Percentiles rank a stretch among this genome's conserved stretches.
phyloP scores from a whole-genome alignment of 2,329 filamentous ascomycete species.

The Ramularia collo-cygni region DNA sequence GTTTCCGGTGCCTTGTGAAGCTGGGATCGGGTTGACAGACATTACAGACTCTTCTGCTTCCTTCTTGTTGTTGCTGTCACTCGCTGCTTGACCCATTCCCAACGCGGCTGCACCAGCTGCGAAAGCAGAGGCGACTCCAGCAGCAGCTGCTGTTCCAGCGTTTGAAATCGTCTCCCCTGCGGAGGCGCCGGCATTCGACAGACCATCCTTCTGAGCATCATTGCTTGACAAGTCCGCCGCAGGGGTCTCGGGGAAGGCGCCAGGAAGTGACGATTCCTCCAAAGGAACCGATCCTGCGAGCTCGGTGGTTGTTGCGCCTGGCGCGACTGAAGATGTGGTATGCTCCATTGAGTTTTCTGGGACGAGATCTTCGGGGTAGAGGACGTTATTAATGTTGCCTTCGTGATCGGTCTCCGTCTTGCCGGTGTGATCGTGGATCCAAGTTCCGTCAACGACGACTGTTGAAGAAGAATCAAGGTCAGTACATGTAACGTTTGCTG shows the following conservation, averaged over 20 bases:
- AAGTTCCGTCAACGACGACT: constrained; percentile 93
- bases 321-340: constrained; percentile 60
- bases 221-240: constrained; percentile 35
- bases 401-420: constrained; percentile 75
- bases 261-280: constrained; percentile 47
- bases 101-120: constrained; percentile 7
- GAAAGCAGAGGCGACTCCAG: constrained; percentile 7
- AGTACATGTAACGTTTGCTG: neutral
- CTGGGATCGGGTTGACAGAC: constrained; percentile 53
- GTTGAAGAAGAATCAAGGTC: constrained; percentile 12
- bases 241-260: constrained; percentile 68
- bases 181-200: constrained; percentile 12
- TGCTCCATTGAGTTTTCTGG: constrained; percentile 39
- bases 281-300: constrained; percentile 62
- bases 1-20: constrained; percentile 58
- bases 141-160: constrained; percentile 1
- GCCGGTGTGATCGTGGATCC: constrained; percentile 74
- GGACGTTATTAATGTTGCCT: constrained; percentile 89
- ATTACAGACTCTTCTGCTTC: constrained; percentile 36
- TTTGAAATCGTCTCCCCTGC: constrained; percentile 2
- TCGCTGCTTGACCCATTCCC: constrained; percentile 2
- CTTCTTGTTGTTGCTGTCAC: constrained; percentile 3
- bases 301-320: constrained; percentile 63
- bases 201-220: neutral
- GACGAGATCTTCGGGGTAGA: constrained; percentile 65